Conservation (phyloP, 495 filamentous ascomycete species). For the Lindgomyces ingoldianus region DNA sequence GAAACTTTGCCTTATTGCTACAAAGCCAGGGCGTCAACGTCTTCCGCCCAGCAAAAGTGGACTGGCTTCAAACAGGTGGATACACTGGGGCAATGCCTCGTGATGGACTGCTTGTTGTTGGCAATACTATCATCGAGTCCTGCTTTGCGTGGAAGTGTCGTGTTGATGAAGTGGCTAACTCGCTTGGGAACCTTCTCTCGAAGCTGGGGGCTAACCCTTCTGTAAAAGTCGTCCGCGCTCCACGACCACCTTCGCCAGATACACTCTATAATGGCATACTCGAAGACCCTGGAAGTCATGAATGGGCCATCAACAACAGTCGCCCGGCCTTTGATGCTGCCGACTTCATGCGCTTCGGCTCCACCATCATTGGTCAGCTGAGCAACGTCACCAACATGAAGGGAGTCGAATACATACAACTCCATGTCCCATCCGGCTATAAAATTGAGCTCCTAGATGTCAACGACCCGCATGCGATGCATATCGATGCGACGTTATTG, state of each 20-base stretch:
- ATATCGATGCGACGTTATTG: slow-evolving; percentile 40
- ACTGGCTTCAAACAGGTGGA: background rate
- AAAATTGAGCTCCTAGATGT: slow-evolving; percentile 35
- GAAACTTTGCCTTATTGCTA: background rate
- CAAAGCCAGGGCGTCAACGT: background rate
- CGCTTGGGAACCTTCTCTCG: background rate
- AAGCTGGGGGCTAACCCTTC: background rate
- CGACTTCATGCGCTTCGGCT: slow-evolving; percentile 43
- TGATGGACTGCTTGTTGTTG: background rate
- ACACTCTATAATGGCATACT: background rate
- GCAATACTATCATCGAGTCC: slow-evolving; percentile 3
- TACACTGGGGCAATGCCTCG: slow-evolving; percentile 3
- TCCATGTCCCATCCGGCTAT: slow-evolving; percentile 29
- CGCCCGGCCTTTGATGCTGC: slow-evolving; percentile 42
- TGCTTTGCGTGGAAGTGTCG: background rate
- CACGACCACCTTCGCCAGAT: background rate
- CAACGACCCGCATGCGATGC: slow-evolving; percentile 36
- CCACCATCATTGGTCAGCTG: slow-evolving; percentile 33
- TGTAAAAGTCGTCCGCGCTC: background rate
- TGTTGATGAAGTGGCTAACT: background rate
- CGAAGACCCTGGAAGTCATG: background rate
- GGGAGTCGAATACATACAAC: slow-evolving; percentile 39
- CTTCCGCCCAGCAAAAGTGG: background rate
- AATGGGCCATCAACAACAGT: slow-evolving; percentile 38
- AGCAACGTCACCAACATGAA: slow-evolving; percentile 40